These are phyloP conservation scores for Aquilaria agallochum DNA, from an alignment of 441 rosid species.

Conservation along the genomic window DNA sequence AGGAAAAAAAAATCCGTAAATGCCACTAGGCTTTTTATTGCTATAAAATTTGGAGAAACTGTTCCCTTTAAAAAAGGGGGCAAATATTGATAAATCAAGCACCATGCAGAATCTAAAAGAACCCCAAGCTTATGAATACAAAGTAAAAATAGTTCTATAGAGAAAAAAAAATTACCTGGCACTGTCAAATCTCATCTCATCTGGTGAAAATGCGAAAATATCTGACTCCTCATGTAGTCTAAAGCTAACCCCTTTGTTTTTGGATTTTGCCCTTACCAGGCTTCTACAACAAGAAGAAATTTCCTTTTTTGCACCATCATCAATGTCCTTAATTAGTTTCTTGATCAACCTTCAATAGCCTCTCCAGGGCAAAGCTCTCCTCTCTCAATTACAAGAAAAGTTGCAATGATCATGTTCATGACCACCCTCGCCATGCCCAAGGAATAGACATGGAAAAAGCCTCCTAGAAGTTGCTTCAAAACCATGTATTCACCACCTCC, in stretches of 20 bases:
- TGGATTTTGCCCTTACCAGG: constrained; percentile 18
- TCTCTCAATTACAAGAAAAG: constrained; percentile 1
- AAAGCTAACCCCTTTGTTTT: constrained; percentile 39
- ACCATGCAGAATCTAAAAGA: no score
- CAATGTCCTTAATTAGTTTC: not conserved
- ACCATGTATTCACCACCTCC: constrained; percentile 21
- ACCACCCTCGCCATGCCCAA: not conserved
- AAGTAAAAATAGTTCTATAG: no score
- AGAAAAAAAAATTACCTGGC: no score
- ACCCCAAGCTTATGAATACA: no score
- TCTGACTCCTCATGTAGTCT: constrained; percentile 36
- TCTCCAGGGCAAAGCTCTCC: constrained; percentile 18
- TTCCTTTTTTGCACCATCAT: not conserved
- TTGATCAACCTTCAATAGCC: constrained; percentile 6
- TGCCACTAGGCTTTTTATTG: no score
- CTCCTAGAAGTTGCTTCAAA: constrained; percentile 16
- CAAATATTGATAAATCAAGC: no score
- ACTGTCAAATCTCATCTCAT: constrained; percentile 9
- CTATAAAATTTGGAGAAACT: no score
- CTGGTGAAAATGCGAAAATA: constrained; percentile 24
- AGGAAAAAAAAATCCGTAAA: no score
- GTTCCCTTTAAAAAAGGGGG: no score
- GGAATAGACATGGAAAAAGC: constrained; percentile 17
- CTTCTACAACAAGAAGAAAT: not conserved
- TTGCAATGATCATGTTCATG: not conserved